Evolutionary conservation across 2,329 filamentous ascomycete genomes (phyloP).

Genomic region (Colletotrichum caudatum): DNA sequence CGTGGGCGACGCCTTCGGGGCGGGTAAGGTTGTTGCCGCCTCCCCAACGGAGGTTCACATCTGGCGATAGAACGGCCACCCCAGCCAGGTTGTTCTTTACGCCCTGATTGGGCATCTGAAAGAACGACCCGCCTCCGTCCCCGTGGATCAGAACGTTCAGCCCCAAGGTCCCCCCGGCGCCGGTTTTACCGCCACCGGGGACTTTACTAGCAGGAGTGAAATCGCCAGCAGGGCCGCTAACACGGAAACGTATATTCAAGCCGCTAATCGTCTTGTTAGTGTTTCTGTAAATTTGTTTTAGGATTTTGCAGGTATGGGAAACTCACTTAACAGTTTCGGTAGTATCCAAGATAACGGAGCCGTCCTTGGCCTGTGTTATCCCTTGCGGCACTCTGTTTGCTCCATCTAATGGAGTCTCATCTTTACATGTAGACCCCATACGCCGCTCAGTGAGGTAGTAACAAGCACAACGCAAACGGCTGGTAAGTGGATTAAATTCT

Average conservation of each 20-base stretch:
- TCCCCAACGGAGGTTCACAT: constrained; percentile 68
- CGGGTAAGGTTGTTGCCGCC: constrained; percentile 63
- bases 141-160: constrained; percentile 70
- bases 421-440: background rate
- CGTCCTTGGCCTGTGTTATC: constrained; percentile 61
- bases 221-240: constrained; percentile 65
- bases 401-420: constrained; percentile 46
- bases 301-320: too few species aligned
- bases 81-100: constrained; percentile 64
- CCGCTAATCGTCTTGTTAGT: constrained; percentile 50
- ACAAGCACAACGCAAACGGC: background rate
- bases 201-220: constrained; percentile 64
- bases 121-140: constrained; percentile 69
- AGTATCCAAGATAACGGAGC: constrained; percentile 66
- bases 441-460: background rate
- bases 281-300: background rate
- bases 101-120: constrained; percentile 67
- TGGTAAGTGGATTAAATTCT: background rate
- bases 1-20: constrained; percentile 66
- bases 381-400: constrained; percentile 50
- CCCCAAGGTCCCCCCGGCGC: constrained; percentile 54
- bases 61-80: constrained; percentile 65
- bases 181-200: constrained; percentile 44
- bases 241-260: constrained; percentile 66
- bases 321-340: constrained; percentile 57